Evolutionary conservation across 352 stramenopile species (phyloP), one percentile per base, ranked within the genome.

Genomic region (Globisporangium orthogonon): DNA sequence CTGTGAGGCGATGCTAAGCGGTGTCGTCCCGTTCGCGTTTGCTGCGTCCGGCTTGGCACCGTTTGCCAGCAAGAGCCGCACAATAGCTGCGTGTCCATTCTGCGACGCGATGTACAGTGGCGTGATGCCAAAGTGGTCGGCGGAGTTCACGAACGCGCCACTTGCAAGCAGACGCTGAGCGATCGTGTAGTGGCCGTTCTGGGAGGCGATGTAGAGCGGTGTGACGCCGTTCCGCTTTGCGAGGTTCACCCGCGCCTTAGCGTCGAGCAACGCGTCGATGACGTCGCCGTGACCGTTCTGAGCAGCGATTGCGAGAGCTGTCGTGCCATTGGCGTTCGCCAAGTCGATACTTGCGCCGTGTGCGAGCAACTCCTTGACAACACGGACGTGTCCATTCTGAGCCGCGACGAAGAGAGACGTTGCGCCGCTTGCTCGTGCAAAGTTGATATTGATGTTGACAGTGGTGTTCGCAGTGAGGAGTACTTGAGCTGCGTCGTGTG

Each of bases 21-120:
- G 50, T 7, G 49, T 62, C 49, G n/a, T 23, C 17, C 49, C 56
- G 15, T 62, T 62, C 33, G 40, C 46, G 28, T 60, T 60, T n/a
- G 47, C 35, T 3, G 48, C 23, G 23, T 60, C 44, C 6, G 39
- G n/a, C 29, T 60, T 60, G 31, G 48, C 56, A 17, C 56, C 56
- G 14, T 43, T 17, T 1, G 40, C 43, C 37, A 62, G 39, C 47
- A 62, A 29, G 9, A 43, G 0, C n/a, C n/a, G 29, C 30, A 62
- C 56, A 4, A 52, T 31, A 1, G 31, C 30, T 14, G 50, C 14
- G 31, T 52, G 56, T n/a, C 50, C 55, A 49, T 62, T 56, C 56
- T 56, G 56, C 7, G 56, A 28, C 2, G 56, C 56, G 6, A 62
- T 56, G 56, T 62, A 62, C 18, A 62, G 30, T 28, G 56, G 56